phyloP scores from a whole-genome alignment of 129 eudicot genomes.

The Arctium minus region DNA sequence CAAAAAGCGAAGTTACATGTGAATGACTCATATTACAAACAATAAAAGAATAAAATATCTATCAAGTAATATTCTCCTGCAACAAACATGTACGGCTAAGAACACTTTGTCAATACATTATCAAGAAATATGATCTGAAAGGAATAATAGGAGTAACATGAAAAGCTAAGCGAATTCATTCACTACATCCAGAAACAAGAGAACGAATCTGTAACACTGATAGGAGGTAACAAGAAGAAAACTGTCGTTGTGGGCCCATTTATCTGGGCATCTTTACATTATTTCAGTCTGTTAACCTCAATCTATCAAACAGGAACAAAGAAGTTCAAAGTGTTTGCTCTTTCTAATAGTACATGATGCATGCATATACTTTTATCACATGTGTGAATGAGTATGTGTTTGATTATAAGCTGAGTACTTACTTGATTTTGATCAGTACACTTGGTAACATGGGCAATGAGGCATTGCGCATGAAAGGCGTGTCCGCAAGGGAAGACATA shows the following conservation, averaged over 20 bases:
- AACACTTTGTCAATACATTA: neutral
- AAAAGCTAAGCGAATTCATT: no score
- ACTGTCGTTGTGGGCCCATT: no score
- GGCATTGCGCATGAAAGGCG: conserved; percentile 89
- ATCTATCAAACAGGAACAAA: neutral
- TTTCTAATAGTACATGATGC: neutral
- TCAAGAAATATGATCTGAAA: no score
- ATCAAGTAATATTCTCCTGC: neutral
- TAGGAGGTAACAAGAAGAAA: no score
- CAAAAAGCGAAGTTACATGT: neutral
- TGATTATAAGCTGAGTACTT: conserved; percentile 22
- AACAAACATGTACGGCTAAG: no score
- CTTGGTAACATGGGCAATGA: conserved; percentile 86
- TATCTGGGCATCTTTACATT: neutral
- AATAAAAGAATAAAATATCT: neutral
- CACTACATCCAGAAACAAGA: neutral
- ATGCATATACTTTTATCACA: neutral
- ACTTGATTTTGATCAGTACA: conserved; percentile 73
- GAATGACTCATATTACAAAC: neutral
- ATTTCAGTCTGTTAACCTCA: neutral
- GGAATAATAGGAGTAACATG: no score
- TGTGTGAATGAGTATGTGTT: neutral
- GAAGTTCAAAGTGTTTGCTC: neutral
- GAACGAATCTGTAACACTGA: neutral
- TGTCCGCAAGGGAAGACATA: conserved; percentile 97